Evolutionary conservation across 2,329 filamentous ascomycete species (phyloP), one percentile per base, ranked within the genome.

Genomic region (Colletotrichum gigasporum): DNA sequence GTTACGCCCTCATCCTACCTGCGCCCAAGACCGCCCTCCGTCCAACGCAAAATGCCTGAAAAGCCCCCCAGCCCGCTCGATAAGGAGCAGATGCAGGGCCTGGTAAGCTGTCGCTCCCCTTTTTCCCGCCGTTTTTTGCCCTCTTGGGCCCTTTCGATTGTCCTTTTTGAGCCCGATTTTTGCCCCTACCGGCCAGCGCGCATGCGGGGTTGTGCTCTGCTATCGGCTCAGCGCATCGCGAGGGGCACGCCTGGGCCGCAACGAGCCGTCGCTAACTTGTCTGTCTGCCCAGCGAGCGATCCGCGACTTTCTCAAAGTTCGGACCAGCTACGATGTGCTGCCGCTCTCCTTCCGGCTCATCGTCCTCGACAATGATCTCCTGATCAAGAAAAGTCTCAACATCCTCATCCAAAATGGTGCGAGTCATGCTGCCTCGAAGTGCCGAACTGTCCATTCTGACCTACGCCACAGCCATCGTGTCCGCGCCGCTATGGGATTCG

Each of bases 281-380:
- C 53, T 55, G 50, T 32, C 57, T 54, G 61, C 71, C 69, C 79
- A 97, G 94, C 90, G 90, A 83, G 91, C 92, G 68, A 94, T 98
- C 72, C 92, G 96, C 79, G 92, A 97, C 72, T 99, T 99, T 80
- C 89, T 99, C 76, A 97, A 94, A 79, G 91, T 96, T 71, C 91
- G 96, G 74, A 98, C 93, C 34, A 97, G 94, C 78, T 99, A 99
- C 83, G 96, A 99, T 81, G 96, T 99, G 70, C 86, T 99, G 48
- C 96, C 96, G 16, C 88, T 99, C 66, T 97, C 94, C 70, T 99
- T 97, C 80, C 92, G 96, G 68, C 89, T 99, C 58, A 96, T 99
- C 74, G 89, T 97, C 68, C 92, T 99, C 76, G 96, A 99, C 79
- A 98, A 94, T 67, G 90, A 94, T 67, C 86, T 99, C 63, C 89